Percentiles rank a stretch among this genome's conserved stretches.
Evolutionary conservation across 768 basidiomycete genomes (phyloP).

Genomic region (Neoboletus magnificus): DNA sequence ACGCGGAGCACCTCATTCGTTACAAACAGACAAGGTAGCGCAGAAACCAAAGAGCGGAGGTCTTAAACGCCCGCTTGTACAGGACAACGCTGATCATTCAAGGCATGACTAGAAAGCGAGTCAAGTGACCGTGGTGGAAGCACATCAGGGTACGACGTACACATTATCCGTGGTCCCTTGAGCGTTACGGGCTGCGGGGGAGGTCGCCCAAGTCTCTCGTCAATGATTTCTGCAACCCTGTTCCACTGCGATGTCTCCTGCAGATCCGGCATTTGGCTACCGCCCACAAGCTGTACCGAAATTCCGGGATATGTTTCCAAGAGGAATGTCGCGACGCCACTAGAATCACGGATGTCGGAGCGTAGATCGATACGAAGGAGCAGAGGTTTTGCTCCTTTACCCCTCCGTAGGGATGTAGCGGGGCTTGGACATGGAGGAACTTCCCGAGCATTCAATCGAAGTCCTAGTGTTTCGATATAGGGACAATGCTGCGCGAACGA

Average conservation of each 20-base stretch:
- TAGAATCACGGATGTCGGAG: constrained; percentile 20
- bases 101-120: constrained; percentile 2
- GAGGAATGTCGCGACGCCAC: constrained; percentile 16
- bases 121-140: neutral
- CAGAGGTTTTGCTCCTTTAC: neutral
- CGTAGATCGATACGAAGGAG: constrained; percentile 12
- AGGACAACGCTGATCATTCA: neutral
- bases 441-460: constrained; percentile 20
- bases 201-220: constrained; percentile 12
- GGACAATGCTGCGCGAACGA: constrained; percentile 16
- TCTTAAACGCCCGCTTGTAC: neutral
- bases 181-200: constrained; percentile 2
- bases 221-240: constrained; percentile 17
- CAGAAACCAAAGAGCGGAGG: neutral
- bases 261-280: constrained; percentile 4
- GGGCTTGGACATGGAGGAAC: constrained; percentile 1
- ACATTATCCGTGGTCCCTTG: constrained; percentile 14
- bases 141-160: constrained; percentile 3
- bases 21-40: neutral
- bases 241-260: constrained; percentile 20
- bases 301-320: constrained; percentile 9
- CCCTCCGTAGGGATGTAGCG: neutral
- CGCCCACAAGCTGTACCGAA: constrained; percentile 4
- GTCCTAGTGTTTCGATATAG: constrained; percentile 11
- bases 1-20: neutral